Evolutionary conservation across 495 filamentous ascomycete genomes (phyloP).

Genomic region (Cercophora samala): DNA sequence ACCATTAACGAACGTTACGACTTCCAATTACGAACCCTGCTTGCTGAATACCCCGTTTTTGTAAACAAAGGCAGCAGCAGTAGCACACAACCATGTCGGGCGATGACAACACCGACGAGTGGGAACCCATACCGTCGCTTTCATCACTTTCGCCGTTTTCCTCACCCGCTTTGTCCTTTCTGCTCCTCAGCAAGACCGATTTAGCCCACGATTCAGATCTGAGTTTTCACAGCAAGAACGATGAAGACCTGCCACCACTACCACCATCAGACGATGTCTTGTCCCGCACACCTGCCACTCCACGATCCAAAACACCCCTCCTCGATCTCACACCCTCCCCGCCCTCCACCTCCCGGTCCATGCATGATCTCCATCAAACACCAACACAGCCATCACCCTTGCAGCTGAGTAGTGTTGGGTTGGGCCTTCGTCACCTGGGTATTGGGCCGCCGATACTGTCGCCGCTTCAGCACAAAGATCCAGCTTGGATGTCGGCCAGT

Average conservation of each 20-base stretch:
- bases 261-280: background rate
- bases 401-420: slow-evolving; percentile 3
- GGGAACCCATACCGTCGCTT: slow-evolving; percentile 19
- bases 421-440: background rate
- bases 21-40: background rate
- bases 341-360: background rate
- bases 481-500: background rate
- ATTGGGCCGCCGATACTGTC: background rate
- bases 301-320: background rate
- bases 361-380: background rate
- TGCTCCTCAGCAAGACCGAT: background rate
- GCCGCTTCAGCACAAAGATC: background rate
- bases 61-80: slow-evolving; percentile 5
- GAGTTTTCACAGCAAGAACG: background rate
- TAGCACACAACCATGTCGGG: slow-evolving; percentile 18
- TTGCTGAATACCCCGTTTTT: background rate
- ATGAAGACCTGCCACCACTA: too few relatives aligned
- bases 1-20: background rate
- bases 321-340: background rate
- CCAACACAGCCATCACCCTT: background rate
- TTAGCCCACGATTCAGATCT: background rate
- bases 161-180: slow-evolving; percentile 17
- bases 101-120: slow-evolving; percentile 13
- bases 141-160: slow-evolving; percentile 23
- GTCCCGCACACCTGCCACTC: background rate